phyloP scores from a whole-genome alignment of 129 eudicot species.

The Sambucus nigra region DNA sequence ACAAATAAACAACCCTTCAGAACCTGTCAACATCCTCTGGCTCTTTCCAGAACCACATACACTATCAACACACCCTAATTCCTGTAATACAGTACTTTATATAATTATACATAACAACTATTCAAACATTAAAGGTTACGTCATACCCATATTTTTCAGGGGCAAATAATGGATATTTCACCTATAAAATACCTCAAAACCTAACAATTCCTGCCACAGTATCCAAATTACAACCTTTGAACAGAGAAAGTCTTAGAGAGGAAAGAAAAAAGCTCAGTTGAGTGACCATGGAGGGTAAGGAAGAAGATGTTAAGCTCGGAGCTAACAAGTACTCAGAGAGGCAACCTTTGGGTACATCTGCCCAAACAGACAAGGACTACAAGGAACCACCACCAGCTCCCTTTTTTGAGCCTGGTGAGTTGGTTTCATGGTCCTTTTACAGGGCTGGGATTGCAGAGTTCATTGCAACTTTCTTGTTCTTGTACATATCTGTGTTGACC shows the following conservation, averaged over 20 bases:
- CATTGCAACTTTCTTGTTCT: conserved; percentile 79
- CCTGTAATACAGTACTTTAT: too few species aligned
- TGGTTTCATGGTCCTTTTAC: conserved; percentile 85
- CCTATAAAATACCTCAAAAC: conserved; percentile 38
- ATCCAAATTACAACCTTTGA: background rate
- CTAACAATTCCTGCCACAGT: conserved; percentile 18
- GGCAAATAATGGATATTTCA: conserved; percentile 11
- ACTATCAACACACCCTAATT: background rate
- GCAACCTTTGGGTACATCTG: conserved; percentile 81
- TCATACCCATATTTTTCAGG: conserved; percentile 1
- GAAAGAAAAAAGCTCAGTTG: background rate
- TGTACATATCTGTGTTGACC: conserved; percentile 27
- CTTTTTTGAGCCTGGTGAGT: conserved; percentile 77
- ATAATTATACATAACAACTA: too few species aligned
- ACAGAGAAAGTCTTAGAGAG: background rate
- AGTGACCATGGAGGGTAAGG: conserved; percentile 72
- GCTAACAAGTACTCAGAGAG: conserved; percentile 79
- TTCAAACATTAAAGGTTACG: too few species aligned
- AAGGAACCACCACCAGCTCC: conserved; percentile 75
- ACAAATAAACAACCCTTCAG: conserved; percentile 13
- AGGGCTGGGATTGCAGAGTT: conserved; percentile 96
- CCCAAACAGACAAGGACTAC: conserved; percentile 86
- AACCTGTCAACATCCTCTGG: conserved; percentile 32
- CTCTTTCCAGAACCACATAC: conserved; percentile 30
- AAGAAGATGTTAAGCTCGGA: conserved; percentile 87